Evolutionary conservation across 352 stramenopile genomes (phyloP).

Genomic region (Globisporangium nagaii): DNA sequence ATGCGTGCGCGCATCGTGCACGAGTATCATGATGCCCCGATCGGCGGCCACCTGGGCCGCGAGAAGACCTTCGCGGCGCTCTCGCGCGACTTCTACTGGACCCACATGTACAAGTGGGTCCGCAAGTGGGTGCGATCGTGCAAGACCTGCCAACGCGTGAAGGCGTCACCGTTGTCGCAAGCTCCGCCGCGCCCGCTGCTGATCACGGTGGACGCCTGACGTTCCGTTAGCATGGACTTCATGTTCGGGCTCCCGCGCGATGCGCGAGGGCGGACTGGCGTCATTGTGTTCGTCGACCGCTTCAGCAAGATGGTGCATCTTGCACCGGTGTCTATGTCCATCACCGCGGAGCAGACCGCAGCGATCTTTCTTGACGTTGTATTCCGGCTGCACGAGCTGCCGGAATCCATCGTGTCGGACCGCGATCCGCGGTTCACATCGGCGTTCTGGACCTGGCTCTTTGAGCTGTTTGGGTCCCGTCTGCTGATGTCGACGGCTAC

Average conservation of each 20-base stretch:
- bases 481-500: slow-evolving; percentile 17
- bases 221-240: slow-evolving; percentile 2
- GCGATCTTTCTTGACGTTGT: slow-evolving; percentile 21
- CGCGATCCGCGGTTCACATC: slow-evolving; percentile 8
- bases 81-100: slow-evolving; percentile 14
- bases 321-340: neutral
- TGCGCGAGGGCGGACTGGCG: slow-evolving; percentile 1
- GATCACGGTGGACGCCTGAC: neutral
- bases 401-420: slow-evolving; percentile 11
- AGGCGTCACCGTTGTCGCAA: neutral
- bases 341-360: slow-evolving; percentile 14
- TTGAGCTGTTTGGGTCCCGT: slow-evolving; percentile 9
- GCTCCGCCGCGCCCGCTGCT: slow-evolving; percentile 7
- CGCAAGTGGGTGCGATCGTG: slow-evolving; percentile 20
- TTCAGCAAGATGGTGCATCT: slow-evolving; percentile 28
- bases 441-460: slow-evolving; percentile 6
- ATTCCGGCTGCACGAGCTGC: slow-evolving; percentile 17
- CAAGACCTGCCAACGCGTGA: slow-evolving; percentile 22
- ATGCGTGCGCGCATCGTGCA: slow-evolving; percentile 8
- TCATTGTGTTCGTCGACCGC: slow-evolving; percentile 22
- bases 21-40: slow-evolving; percentile 13
- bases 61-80: slow-evolving; percentile 22
- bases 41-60: slow-evolving; percentile 13
- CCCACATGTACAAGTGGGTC: slow-evolving; percentile 27
- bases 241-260: slow-evolving; percentile 4